These are phyloP conservation scores for Fusarium coffeatum DNA, from an alignment of 2,329 filamentous ascomycete species.

Conservation along the genomic window DNA sequence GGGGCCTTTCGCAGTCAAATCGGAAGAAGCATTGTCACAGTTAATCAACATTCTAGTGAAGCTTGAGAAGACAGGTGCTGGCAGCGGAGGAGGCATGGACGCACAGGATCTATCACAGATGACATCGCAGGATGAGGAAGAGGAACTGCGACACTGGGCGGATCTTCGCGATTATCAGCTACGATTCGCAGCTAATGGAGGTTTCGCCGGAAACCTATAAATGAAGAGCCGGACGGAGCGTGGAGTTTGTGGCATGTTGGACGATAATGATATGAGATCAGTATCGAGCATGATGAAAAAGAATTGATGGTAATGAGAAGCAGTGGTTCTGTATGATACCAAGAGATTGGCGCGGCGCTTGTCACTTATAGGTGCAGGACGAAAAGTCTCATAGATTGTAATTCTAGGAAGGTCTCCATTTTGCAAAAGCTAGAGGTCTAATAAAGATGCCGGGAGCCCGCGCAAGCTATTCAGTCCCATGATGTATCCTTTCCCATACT, in stretches of 20 bases:
- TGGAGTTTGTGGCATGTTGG: background rate
- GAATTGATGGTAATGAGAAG: background rate
- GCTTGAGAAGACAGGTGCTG: constrained; percentile 72
- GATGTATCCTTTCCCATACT: background rate
- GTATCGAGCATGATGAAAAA: background rate
- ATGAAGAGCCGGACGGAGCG: background rate
- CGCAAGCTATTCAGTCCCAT: background rate
- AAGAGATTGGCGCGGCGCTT: background rate
- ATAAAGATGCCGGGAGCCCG: background rate
- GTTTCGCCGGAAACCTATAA: constrained; percentile 55
- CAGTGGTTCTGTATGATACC: constrained; percentile 17
- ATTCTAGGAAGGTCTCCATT: background rate
- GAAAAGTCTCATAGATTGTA: constrained; percentile 3
- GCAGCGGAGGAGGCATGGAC: constrained; percentile 45
- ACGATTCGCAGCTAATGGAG: constrained; percentile 75
- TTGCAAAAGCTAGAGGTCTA: constrained; percentile 5
- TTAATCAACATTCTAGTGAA: constrained; percentile 81
- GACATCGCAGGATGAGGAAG: constrained; percentile 74
- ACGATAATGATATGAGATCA: background rate
- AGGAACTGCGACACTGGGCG: constrained; percentile 81
- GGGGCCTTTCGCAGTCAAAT: constrained; percentile 62
- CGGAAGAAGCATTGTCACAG: constrained; percentile 76
- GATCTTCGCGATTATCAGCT: constrained; percentile 82
- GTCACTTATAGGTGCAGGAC: background rate
- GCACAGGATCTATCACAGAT: constrained; percentile 52